phyloP scores from a whole-genome alignment of 23 red algal species.

The Agarophyton chilense region DNA sequence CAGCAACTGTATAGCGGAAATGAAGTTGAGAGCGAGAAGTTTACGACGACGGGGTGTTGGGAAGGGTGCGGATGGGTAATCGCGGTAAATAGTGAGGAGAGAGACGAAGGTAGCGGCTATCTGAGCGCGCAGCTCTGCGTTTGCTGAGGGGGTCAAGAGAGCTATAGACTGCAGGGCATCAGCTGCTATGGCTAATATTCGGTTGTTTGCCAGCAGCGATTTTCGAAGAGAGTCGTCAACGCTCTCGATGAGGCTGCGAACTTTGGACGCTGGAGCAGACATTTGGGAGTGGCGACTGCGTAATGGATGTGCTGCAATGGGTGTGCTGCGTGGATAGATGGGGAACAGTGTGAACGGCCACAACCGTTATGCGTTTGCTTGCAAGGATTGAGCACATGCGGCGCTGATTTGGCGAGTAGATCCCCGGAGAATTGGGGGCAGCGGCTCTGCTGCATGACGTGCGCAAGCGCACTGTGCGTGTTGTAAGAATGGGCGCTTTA shows the following conservation, averaged over 20 bases:
- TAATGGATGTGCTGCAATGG: neutral
- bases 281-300: too few species aligned
- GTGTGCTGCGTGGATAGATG: neutral
- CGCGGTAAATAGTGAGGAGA: constrained; percentile 47
- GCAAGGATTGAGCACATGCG: too few species aligned
- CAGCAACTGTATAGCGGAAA: constrained; percentile 33
- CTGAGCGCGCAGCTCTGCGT: constrained; percentile 44
- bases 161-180: constrained; percentile 40
- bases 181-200: constrained; percentile 9
- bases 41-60: constrained; percentile 11
- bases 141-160: constrained; percentile 42
- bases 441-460: too few species aligned
- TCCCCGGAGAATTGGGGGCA: too few species aligned
- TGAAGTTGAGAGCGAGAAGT: constrained; percentile 37
- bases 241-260: neutral
- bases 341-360: neutral
- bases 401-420: too few species aligned
- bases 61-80: constrained; percentile 29
- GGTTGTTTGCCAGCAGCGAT: constrained; percentile 34
- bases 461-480: too few species aligned
- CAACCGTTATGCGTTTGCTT: too few species aligned
- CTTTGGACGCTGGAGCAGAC: neutral
- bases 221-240: neutral
- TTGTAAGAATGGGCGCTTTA: too few species aligned
- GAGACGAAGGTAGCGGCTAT: constrained; percentile 39